Evolutionary conservation across 2,329 filamentous ascomycete genomes (phyloP).

Genomic region (Byssoonygena ceratinophila): DNA sequence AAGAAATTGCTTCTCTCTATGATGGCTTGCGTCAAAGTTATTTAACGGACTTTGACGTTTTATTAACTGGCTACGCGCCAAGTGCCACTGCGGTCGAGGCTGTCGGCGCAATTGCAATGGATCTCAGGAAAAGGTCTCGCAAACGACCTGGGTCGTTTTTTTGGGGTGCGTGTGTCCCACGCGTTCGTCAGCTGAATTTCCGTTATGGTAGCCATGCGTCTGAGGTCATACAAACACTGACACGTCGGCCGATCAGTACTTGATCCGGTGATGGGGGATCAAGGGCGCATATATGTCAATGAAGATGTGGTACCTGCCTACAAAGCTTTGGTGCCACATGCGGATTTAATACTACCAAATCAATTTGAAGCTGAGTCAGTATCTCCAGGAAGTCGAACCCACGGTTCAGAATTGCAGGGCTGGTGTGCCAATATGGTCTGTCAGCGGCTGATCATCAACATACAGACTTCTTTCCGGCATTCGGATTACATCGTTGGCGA

Average conservation of each 20-base stretch:
- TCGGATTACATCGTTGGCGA: slow-evolving; percentile 64
- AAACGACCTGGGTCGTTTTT: slow-evolving; percentile 69
- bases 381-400: background rate
- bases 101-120: slow-evolving; percentile 71
- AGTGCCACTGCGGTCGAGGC: slow-evolving; percentile 73
- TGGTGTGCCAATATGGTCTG: background rate
- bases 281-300: slow-evolving; percentile 81
- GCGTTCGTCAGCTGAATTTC: background rate
- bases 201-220: background rate
- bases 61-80: slow-evolving; percentile 90
- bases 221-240: background rate
- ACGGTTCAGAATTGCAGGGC: background rate
- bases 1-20: slow-evolving; percentile 77
- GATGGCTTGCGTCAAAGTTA: slow-evolving; percentile 71
- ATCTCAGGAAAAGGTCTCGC: slow-evolving; percentile 58
- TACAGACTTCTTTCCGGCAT: slow-evolving; percentile 70
- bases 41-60: slow-evolving; percentile 82
- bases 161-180: slow-evolving; percentile 52
- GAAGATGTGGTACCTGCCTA: slow-evolving; percentile 88
- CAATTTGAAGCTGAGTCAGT: slow-evolving; percentile 91
- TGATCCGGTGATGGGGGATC: slow-evolving; percentile 97
- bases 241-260: slow-evolving; percentile 49
- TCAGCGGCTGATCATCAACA: background rate
- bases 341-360: slow-evolving; percentile 88
- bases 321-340: slow-evolving; percentile 63